These are phyloP conservation scores for Malus asiatica DNA, from an alignment of 306 rosid species.

Conservation along the genomic window DNA sequence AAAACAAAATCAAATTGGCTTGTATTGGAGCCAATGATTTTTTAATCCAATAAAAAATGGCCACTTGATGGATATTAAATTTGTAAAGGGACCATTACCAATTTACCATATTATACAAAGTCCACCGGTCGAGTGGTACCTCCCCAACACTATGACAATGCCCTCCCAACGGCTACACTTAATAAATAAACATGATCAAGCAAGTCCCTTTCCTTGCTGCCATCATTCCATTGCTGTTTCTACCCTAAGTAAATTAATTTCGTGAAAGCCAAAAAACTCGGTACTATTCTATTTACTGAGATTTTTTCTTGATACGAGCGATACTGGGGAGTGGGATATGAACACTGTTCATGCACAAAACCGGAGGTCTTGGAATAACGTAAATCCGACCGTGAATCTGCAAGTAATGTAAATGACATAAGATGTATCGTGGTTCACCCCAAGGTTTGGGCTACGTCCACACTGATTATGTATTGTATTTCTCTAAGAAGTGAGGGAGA, in stretches of 20 bases:
- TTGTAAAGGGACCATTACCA: neutral
- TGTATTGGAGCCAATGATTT: neutral
- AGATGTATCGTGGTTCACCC: too few species aligned
- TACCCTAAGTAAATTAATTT: neutral
- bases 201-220: slow-evolving; percentile 36
- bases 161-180: slow-evolving; percentile 40
- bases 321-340: neutral
- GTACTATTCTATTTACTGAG: too few species aligned
- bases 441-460: too few species aligned
- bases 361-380: too few species aligned
- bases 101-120: neutral
- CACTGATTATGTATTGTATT: too few species aligned
- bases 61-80: neutral
- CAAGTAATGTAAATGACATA: too few species aligned
- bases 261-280: neutral
- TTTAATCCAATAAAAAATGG: neutral
- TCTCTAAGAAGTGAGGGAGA: too few species aligned
- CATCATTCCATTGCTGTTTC: slow-evolving; percentile 26
- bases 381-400: too few species aligned
- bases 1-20: neutral
- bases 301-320: neutral
- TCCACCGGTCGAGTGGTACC: neutral
- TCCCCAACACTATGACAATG: slow-evolving; percentile 28
- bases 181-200: slow-evolving; percentile 13
- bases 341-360: neutral